Base-by-base conservation (phyloP, 2,329 filamentous ascomycete species). In the Akanthomyces lecanii region DNA sequence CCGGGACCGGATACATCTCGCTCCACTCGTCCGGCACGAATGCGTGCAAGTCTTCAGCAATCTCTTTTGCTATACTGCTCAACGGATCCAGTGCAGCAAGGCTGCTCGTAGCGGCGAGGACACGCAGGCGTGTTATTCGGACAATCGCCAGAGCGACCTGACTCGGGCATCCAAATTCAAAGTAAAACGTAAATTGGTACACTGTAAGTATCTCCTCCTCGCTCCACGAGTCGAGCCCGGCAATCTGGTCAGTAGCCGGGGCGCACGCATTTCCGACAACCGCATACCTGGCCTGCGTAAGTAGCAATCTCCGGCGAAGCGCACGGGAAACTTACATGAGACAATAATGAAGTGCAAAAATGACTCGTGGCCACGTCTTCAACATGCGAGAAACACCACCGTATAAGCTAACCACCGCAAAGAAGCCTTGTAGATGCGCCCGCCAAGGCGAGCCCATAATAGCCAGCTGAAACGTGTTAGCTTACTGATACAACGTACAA, bases 141-240 rank as follows among this genome's bases (percentile, higher is more conserved):
- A 57, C 16, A 10, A 57, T 57, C 18, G 42, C 54, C 10, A 57
- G 54, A 8, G 54, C 54, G 25, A 57, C 16, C 28, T 21, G 25
- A 16, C 40, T 47, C 4, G 54, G 54, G 42, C 54, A 57, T 8
- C 42, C 42, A 47, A 57, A 57, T 28, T 57, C 54, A 36, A 57
- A 57, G 42, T 57, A 57, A 21, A 57, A 57, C 6, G 40, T 57
- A n/a, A 57, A 57, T 2, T 33, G 54, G n/a, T 57, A 57, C 42
- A 57, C 54, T 28, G 28, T 23, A 18, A 33, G 42, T 10, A 57
- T 21, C 12, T 57, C 54, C 3, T 47, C 54, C 28, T 36, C 40
- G 25, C 54, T 57, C 54, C 54, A 57, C 18, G 28, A 28, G 54
- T 57, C 54, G 16, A 57, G 28, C 7, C 54, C 54, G 14, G 40